Base-by-base conservation (phyloP, 2,329 filamentous ascomycete species). In the Coniella lustricola region DNA sequence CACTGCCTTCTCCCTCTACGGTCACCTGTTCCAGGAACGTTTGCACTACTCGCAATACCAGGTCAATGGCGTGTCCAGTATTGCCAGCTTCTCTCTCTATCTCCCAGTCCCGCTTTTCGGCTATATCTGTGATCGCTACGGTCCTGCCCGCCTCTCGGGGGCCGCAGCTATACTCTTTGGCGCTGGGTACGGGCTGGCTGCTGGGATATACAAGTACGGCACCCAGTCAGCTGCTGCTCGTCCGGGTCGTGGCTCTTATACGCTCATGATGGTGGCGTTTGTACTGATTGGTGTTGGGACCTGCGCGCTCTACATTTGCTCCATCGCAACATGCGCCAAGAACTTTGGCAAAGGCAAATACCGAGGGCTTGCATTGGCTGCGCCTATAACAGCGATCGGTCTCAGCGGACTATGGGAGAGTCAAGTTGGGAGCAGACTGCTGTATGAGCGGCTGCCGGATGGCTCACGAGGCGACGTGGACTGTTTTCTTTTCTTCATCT, bases 271-370 rank as follows among this genome's bases (percentile, higher is more conserved):
- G 5, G 63, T 88, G 47, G 84, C 90, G 1, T 98, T 97, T 64
- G 75, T 90, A 40, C 77, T 79, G 44, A 82, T 98, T 50, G 93
- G 93, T 2, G 77, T 84, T 54, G 91, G 82, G 4, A 96, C 91
- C 0, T 87, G 86, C 55, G 81, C 81, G 64, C 90, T 97, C 81
- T 98, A 97, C 65, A 75, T 97, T 48, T 79, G 84, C 44, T 85
- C 89, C 2, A 85, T 98, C n/a, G 91, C 91, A 7, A 95, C 91
- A 0, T 95, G 90, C 62, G 93, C 93, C 32, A 98, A 98, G 80
- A 98, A 97, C 69, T 98, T 97, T 68, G 90, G 90, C 42, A 82
- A 85, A 52, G 89, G 90, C 3, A 87, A 84, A 60, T 84, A 94
- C 60, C 85, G 91, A 59, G 93, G 93, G 0, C 70, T 98, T 44